A percentile compares a stretch with the other conserved stretches of the same genome.
Evolutionary conservation across 2,329 filamentous ascomycete genomes (phyloP).

Genomic region (Neopestalotiopsis rosae): DNA sequence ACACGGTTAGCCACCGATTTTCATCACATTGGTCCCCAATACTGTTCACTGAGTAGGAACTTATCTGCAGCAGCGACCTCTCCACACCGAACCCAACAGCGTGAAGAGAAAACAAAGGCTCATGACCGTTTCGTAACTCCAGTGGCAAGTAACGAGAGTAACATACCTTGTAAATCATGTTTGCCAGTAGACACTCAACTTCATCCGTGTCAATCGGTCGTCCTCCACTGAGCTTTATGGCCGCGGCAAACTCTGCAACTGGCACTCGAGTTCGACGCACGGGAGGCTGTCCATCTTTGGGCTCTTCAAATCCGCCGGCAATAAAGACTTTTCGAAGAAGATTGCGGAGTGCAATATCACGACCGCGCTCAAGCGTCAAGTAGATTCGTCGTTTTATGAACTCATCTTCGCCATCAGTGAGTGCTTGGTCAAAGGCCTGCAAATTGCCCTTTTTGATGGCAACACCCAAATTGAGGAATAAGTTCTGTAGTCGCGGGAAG

Average conservation of each 20-base stretch:
- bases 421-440: slow-evolving; percentile 80
- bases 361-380: slow-evolving; percentile 87
- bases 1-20: slow-evolving; percentile 39
- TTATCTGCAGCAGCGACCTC: background rate
- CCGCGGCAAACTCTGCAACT: slow-evolving; percentile 83
- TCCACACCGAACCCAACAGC: slow-evolving; percentile 16
- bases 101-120: background rate
- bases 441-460: slow-evolving; percentile 87
- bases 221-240: slow-evolving; percentile 74
- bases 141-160: background rate
- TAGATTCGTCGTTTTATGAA: slow-evolving; percentile 95
- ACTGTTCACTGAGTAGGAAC: slow-evolving; percentile 24
- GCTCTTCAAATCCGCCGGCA: slow-evolving; percentile 79
- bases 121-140: background rate
- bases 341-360: slow-evolving; percentile 91
- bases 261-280: slow-evolving; percentile 79
- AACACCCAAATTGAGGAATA: slow-evolving; percentile 78
- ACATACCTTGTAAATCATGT: slow-evolving; percentile 96
- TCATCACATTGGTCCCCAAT: background rate
- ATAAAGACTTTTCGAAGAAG: slow-evolving; percentile 91
- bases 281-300: slow-evolving; percentile 69
- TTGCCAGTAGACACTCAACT: slow-evolving; percentile 92
- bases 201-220: slow-evolving; percentile 83
- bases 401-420: slow-evolving; percentile 84
- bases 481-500: slow-evolving; percentile 75